These are phyloP conservation scores for Simplicillium aogashimaense DNA, from an alignment of 2,329 filamentous ascomycete species.

Conservation along the genomic window DNA sequence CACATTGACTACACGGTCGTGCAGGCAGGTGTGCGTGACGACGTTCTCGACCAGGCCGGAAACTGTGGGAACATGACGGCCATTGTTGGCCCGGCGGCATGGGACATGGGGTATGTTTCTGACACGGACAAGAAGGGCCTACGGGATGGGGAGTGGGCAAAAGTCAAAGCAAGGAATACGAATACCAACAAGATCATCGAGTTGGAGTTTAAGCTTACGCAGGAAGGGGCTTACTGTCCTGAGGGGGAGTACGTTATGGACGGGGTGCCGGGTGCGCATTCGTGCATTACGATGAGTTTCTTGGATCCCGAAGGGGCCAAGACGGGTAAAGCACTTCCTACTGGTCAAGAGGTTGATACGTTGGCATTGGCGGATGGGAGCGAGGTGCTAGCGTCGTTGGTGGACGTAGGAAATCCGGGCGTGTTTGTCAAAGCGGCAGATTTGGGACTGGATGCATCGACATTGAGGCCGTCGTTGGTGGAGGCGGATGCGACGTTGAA, in stretches of 20 bases:
- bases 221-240: constrained; percentile 18
- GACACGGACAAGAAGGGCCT: constrained; percentile 3
- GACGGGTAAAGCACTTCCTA: constrained; percentile 42
- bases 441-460: constrained; percentile 32
- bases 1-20: constrained; percentile 65
- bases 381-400: constrained; percentile 40
- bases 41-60: constrained; percentile 52
- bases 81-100: constrained; percentile 47
- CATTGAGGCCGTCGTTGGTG: constrained; percentile 43
- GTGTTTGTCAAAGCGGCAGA: constrained; percentile 49
- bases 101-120: constrained; percentile 19
- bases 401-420: constrained; percentile 56
- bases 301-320: constrained; percentile 52
- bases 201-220: constrained; percentile 42
- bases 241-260: constrained; percentile 50
- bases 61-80: constrained; percentile 71
- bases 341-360: constrained; percentile 41
- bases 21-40: constrained; percentile 53
- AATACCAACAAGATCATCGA: constrained; percentile 59
- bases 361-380: constrained; percentile 26
- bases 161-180: constrained; percentile 57
- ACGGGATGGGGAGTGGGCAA: constrained; percentile 20
- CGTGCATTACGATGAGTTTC: constrained; percentile 51
- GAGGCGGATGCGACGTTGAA: constrained; percentile 33
- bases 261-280: constrained; percentile 49